A percentile compares a stretch with the other conserved stretches of the same genome.
These are phyloP conservation scores for Kodamaea kaohsiungensis DNA, from an alignment of 805 yeast species.

Conservation along the genomic window DNA sequence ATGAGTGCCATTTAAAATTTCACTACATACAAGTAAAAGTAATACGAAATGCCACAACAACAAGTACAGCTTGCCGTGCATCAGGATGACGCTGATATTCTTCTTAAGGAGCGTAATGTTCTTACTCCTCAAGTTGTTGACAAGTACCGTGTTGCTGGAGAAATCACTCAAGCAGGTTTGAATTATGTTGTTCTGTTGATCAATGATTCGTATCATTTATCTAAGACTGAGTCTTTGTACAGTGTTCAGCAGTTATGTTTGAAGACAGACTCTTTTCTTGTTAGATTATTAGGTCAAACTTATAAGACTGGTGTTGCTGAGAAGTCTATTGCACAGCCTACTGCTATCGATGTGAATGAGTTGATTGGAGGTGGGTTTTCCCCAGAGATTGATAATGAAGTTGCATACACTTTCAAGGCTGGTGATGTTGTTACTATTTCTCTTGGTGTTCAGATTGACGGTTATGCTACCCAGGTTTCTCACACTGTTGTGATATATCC, in stretches of 20 bases:
- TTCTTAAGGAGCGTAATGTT: conserved; percentile 71
- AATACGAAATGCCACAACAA: conserved; percentile 13
- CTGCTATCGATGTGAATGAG: conserved; percentile 81
- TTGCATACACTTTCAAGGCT: conserved; percentile 49
- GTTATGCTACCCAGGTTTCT: conserved; percentile 83
- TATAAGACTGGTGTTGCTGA: conserved; percentile 69
- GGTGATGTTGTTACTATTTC: conserved; percentile 88
- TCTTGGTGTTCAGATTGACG: conserved; percentile 92
- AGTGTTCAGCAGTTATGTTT: conserved; percentile 74
- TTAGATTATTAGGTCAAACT: conserved; percentile 55
- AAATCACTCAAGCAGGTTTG: conserved; percentile 81
- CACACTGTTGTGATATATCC: conserved; percentile 89
- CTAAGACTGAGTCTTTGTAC: conserved; percentile 40
- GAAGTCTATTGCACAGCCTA: conserved; percentile 93
- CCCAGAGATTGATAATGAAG: conserved; percentile 75
- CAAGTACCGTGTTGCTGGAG: conserved; percentile 88
- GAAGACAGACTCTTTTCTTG: conserved; percentile 75
- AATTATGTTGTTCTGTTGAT: conserved; percentile 64
- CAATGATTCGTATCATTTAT: conserved; percentile 70
- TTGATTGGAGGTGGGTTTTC: conserved; percentile 69
- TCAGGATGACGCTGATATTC: conserved; percentile 69
- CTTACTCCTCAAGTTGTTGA: conserved; percentile 63
- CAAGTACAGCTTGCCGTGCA: conserved; percentile 74
- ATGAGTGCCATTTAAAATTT: background rate
- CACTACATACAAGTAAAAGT: background rate